A percentile compares a stretch with the other conserved stretches of the same genome.
These are phyloP conservation scores for Trypanosoma congolense DNA, from an alignment of 208 protist genomes.

Conservation along the genomic window DNA sequence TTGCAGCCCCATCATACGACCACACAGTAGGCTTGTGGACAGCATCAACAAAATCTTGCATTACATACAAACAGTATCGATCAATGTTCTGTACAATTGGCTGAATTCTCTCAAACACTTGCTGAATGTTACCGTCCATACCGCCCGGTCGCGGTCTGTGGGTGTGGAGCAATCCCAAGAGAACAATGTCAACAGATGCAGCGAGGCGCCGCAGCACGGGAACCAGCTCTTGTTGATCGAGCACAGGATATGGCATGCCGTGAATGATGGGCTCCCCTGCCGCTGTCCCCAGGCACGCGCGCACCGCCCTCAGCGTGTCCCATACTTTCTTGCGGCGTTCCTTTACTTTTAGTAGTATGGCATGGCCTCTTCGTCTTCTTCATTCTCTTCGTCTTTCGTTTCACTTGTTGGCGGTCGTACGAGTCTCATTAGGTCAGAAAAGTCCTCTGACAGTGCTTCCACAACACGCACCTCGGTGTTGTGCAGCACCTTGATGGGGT, in stretches of 20 bases:
- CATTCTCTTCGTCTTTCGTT: slow-evolving; percentile 10
- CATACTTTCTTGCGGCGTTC: slow-evolving; percentile 26
- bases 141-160: slow-evolving; percentile 37
- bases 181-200: slow-evolving; percentile 45
- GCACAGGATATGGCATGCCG: slow-evolving; percentile 39
- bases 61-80: slow-evolving; percentile 16
- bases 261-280: slow-evolving; percentile 36
- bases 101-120: slow-evolving; percentile 34
- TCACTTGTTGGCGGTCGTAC: slow-evolving; percentile 20
- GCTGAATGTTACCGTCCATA: slow-evolving; percentile 16
- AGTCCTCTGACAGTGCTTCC: slow-evolving; percentile 24
- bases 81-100: slow-evolving; percentile 36
- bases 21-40: slow-evolving; percentile 32
- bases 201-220: slow-evolving; percentile 49
- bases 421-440: slow-evolving; percentile 32
- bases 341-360: slow-evolving; percentile 19
- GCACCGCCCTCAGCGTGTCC: slow-evolving; percentile 22
- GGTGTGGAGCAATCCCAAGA: slow-evolving; percentile 24
- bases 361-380: not conserved
- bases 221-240: slow-evolving; percentile 36
- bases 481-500: slow-evolving; percentile 43
- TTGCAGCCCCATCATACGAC: slow-evolving; percentile 21
- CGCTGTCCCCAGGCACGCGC: slow-evolving; percentile 33
- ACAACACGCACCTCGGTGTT: slow-evolving; percentile 31
- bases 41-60: slow-evolving; percentile 52